A percentile compares a stretch with the other conserved stretches of the same genome.
phyloP scores from a whole-genome alignment of 805 yeast species.

The Cyberlindnera lachancei region DNA sequence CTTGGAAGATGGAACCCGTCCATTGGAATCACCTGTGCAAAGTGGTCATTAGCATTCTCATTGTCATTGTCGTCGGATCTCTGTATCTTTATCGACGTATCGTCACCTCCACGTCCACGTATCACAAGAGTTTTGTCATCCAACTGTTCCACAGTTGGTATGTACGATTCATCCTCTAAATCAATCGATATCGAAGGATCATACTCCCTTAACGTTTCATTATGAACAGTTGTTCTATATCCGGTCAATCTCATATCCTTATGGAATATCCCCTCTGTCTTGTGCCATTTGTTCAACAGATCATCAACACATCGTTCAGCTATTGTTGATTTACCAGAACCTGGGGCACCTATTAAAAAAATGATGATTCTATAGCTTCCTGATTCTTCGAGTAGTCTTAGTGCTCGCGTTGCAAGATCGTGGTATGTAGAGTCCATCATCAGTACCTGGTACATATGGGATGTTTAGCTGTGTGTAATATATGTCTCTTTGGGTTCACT shows the following conservation, averaged over 20 bases:
- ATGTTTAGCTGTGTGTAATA: no score
- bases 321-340: slow-evolving; percentile 76
- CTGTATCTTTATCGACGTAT: slow-evolving; percentile 17
- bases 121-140: slow-evolving; percentile 7
- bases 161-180: slow-evolving; percentile 15
- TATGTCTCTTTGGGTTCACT: no score
- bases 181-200: slow-evolving; percentile 5
- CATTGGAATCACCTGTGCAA: slow-evolving; percentile 54
- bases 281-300: slow-evolving; percentile 28
- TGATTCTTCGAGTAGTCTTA: slow-evolving; percentile 22
- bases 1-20: slow-evolving; percentile 72
- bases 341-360: slow-evolving; percentile 71
- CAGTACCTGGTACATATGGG: slow-evolving; percentile 6
- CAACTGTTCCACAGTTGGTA: slow-evolving; percentile 8
- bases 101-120: slow-evolving; percentile 21
- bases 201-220: neutral
- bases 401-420: slow-evolving; percentile 25
- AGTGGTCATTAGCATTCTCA: slow-evolving; percentile 1
- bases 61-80: neutral
- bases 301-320: slow-evolving; percentile 39
- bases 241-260: slow-evolving; percentile 2
- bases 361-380: slow-evolving; percentile 42
- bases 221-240: neutral
- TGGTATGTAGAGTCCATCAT: slow-evolving; percentile 25
- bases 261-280: slow-evolving; percentile 7